These are phyloP conservation scores for Tetrahymena malaccensis DNA, from an alignment of 73 alveolate species.

Conservation along the genomic window DNA sequence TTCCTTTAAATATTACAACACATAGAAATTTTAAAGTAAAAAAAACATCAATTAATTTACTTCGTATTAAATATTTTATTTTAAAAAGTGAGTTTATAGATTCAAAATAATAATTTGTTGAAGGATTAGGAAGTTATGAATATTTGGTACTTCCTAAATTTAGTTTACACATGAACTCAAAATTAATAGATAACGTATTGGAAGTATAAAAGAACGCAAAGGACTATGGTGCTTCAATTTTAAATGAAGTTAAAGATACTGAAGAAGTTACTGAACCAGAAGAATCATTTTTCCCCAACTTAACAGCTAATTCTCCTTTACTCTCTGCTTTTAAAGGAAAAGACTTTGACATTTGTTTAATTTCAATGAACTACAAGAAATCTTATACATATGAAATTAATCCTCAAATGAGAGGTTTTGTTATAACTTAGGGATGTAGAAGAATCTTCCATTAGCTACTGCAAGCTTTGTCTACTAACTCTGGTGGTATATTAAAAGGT, in stretches of 20 bases:
- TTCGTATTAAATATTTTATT: not conserved
- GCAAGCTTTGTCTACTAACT: not conserved
- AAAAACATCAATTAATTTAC: not conserved
- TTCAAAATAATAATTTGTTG: not conserved
- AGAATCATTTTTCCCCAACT: not conserved
- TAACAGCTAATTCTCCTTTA: not conserved
- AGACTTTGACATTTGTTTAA: not conserved
- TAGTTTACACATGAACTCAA: not conserved
- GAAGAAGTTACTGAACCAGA: not conserved
- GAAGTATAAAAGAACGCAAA: not conserved
- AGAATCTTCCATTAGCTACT: not conserved
- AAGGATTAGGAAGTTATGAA: not conserved
- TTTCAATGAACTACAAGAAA: not conserved
- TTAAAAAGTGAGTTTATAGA: not conserved
- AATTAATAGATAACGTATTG: not conserved
- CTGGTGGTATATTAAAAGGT: not conserved
- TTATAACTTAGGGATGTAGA: not conserved
- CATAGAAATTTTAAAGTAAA: not conserved
- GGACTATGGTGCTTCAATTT: not conserved
- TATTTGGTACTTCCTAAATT: not conserved
- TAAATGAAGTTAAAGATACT: not conserved
- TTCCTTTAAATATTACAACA: not conserved
- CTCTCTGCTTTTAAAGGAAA: not conserved
- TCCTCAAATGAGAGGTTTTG: not conserved
- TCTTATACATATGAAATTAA: not conserved